These are phyloP conservation scores for Nymphaea thermarum DNA, from an alignment of 164 flowering plant genomes.

Conservation along the genomic window DNA sequence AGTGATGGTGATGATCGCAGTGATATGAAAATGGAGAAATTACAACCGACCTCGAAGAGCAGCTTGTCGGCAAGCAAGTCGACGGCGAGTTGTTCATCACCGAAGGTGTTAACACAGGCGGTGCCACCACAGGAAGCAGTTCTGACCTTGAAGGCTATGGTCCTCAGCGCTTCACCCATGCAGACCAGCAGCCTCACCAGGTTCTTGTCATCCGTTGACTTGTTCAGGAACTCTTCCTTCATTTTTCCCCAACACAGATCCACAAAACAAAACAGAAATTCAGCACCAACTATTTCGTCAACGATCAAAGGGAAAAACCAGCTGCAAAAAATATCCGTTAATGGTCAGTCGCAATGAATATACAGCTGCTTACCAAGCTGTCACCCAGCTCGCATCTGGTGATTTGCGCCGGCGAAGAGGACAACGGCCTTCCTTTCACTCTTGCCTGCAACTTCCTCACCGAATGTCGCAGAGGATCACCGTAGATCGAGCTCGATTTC, in stretches of 20 bases:
- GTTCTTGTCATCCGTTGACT: constrained; percentile 87
- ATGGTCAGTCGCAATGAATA: background rate
- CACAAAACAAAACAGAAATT: background rate
- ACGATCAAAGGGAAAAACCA: background rate
- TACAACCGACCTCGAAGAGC: constrained; percentile 59
- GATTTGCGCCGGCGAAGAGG: constrained; percentile 18
- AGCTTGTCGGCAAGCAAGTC: constrained; percentile 92
- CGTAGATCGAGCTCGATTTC: constrained; percentile 62
- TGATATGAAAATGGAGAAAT: too few species aligned
- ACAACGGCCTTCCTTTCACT: constrained; percentile 26
- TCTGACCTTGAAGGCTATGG: constrained; percentile 85
- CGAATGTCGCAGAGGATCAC: constrained; percentile 44
- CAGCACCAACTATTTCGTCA: background rate
- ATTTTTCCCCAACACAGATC: background rate
- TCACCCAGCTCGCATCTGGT: constrained; percentile 80
- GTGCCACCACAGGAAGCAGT: constrained; percentile 99
- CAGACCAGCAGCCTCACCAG: constrained; percentile 70
- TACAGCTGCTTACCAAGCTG: constrained; percentile 50
- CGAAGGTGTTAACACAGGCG: constrained; percentile 87
- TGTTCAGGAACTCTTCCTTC: constrained; percentile 81
- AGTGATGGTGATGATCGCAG: too few species aligned
- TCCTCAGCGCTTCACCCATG: constrained; percentile 96
- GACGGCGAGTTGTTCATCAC: constrained; percentile 97
- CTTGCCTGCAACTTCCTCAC: constrained; percentile 35
- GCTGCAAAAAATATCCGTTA: too few species aligned